These are phyloP conservation scores for Candida khao-thaluensis DNA, from an alignment of 805 yeast species.

Conservation along the genomic window DNA sequence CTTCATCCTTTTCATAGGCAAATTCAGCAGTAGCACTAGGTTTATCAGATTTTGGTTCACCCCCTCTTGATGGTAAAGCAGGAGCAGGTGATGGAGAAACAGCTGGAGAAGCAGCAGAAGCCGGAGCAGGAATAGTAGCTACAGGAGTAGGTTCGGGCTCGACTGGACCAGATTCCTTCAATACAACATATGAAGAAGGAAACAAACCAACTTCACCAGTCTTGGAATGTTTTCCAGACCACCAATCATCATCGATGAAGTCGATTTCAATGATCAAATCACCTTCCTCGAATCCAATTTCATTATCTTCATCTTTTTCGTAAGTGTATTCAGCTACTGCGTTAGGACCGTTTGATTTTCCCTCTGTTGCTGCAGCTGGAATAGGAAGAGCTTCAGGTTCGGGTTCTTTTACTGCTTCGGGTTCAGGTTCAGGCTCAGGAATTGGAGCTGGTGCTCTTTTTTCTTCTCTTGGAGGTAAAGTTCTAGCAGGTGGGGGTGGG, in stretches of 20 bases:
- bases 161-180: conserved; percentile 26
- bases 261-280: conserved; percentile 66
- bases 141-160: conserved; percentile 5
- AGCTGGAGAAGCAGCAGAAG: conserved; percentile 9
- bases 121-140: conserved; percentile 9
- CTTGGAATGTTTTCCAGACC: conserved; percentile 43
- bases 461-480: conserved; percentile 9
- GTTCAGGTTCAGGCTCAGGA: conserved; percentile 4
- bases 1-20: conserved; percentile 89
- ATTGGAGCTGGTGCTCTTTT: background rate
- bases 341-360: conserved; percentile 19
- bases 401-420: conserved; percentile 4
- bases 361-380: background rate
- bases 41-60: conserved; percentile 18
- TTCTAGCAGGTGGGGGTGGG: conserved; percentile 13
- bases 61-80: conserved; percentile 19
- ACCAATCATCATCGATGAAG: conserved; percentile 75
- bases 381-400: conserved; percentile 10
- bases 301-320: conserved; percentile 74
- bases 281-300: conserved; percentile 64
- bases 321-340: conserved; percentile 86
- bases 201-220: conserved; percentile 54
- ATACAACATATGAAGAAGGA: conserved; percentile 53
- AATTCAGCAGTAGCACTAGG: conserved; percentile 62
- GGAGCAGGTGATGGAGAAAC: conserved; percentile 18